Base-by-base conservation (phyloP, 2,329 filamentous ascomycete genomes). In the Paradendryphiella salina region DNA sequence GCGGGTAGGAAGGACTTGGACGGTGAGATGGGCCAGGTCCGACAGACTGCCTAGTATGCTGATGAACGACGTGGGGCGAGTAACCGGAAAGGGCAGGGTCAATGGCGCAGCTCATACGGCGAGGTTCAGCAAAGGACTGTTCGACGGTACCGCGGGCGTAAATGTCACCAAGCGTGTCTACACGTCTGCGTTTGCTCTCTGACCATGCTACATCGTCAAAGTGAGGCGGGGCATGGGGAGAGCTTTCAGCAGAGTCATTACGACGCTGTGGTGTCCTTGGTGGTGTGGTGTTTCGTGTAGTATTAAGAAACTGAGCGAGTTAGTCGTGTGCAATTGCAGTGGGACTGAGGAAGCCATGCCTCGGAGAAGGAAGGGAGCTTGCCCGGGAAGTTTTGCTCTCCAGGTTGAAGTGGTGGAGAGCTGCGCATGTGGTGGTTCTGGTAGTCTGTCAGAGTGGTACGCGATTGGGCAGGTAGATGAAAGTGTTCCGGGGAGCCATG, bases 331-430 rank as follows among this genome's bases (percentile, higher is more conserved):
- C 14, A 14, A 15, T 20, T 15, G 7, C 17, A 21, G 6, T 3
- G 4, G 14, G 18, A 28, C 7, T 10, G 5, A 31, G n/a, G n/a
- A 0, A 3, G 15, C 59, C 56, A 32, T 59, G 70, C 69, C 61
- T 70, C 62, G 26, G 58, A 57, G 23, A 72, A 71, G 1, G 67
- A 69, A 1, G 69, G 69, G 11, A 72, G 63, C 18, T 63, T 63
- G 4, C 54, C 61, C 8, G 56, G 46, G 6, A 56, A 57, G 10
- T 46, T 57, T 23, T 66, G 65, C 54, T 72, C 69, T 29, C 65
- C 65, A 2, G 64, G 63, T 48, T 72, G 69, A 3, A 70, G 58
- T 5, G 69, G 69, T 6, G 69, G 69, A n/a, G 69, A 70, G 33
- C 63, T 61, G 29, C 68, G 63, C 33, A 62, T 55, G 43, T 65